A percentile compares a stretch with the other conserved stretches of the same genome.
Conservation (phyloP, 2,329 filamentous ascomycete genomes). For the Talaromyces sp. region DNA sequence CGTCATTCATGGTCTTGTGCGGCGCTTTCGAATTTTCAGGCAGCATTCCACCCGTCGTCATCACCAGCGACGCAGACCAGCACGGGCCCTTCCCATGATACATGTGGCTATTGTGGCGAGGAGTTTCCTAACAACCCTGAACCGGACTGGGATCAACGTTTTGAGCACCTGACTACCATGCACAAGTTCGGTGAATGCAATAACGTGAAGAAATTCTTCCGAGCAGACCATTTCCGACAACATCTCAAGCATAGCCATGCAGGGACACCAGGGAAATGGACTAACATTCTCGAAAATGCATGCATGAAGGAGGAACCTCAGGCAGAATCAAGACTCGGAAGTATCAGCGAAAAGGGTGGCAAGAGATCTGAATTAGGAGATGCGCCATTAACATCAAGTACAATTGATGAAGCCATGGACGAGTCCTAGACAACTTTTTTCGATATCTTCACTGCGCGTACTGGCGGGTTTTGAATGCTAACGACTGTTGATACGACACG, state of each 20-base stretch:
- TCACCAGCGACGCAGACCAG: conserved; percentile 33
- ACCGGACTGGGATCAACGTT: conserved; percentile 80
- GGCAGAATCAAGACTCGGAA: conserved; percentile 25
- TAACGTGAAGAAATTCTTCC: conserved; percentile 95
- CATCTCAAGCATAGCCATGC: conserved; percentile 97
- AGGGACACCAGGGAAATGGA: conserved; percentile 96
- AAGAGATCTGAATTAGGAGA: conserved; percentile 9
- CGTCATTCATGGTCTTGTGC: conserved; percentile 97
- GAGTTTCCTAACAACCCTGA: conserved; percentile 73
- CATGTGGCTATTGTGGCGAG: conserved; percentile 91
- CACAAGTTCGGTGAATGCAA: conserved; percentile 99
- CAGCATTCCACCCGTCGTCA: conserved; percentile 80
- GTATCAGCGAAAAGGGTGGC: conserved; percentile 22
- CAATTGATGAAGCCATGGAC: conserved; percentile 21
- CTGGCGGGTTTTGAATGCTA: not conserved
- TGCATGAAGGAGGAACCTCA: conserved; percentile 82
- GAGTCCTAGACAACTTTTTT: conserved; percentile 14
- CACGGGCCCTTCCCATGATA: conserved; percentile 51
- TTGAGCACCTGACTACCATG: conserved; percentile 79
- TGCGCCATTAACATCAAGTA: conserved; percentile 16
- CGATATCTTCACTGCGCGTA: not conserved
- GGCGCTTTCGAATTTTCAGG: conserved; percentile 67
- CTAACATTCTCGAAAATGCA: conserved; percentile 92
- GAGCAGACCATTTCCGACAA: conserved; percentile 95
- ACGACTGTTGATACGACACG: too few species aligned